Conservation (phyloP, 257 asterid species). For the Solanum ossicruentum region DNA sequence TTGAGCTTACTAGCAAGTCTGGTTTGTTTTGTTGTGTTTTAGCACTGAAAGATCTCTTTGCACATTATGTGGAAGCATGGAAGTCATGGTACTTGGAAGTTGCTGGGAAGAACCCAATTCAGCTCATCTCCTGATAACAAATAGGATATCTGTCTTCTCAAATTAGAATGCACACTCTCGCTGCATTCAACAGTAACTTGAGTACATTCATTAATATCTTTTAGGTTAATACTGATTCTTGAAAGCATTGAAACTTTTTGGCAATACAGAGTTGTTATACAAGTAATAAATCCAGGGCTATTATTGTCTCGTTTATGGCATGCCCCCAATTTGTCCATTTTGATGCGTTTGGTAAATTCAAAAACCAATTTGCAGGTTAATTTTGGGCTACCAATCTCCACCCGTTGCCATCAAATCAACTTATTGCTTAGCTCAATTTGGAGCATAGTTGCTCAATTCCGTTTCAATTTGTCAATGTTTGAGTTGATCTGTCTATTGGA, state of each 20-base stretch:
- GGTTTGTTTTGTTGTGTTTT: conserved; percentile 20
- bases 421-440: background rate
- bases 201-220: background rate
- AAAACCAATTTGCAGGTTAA: background rate
- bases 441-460: background rate
- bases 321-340: background rate
- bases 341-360: background rate
- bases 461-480: background rate
- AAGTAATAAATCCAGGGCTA: background rate
- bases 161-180: conserved; percentile 21
- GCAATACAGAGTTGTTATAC: background rate
- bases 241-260: background rate
- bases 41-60: conserved; percentile 81
- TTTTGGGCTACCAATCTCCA: background rate
- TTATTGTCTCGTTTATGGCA: background rate
- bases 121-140: conserved; percentile 21
- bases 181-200: conserved; percentile 13
- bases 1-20: background rate
- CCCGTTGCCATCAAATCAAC: background rate
- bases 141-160: background rate
- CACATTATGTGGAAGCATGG: conserved; percentile 93
- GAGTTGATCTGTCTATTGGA: background rate
- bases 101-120: conserved; percentile 61
- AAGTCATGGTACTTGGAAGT: conserved; percentile 87
- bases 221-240: background rate